Base-by-base conservation (phyloP, 495 filamentous ascomycete species). In the Aspergillus ostianus region DNA sequence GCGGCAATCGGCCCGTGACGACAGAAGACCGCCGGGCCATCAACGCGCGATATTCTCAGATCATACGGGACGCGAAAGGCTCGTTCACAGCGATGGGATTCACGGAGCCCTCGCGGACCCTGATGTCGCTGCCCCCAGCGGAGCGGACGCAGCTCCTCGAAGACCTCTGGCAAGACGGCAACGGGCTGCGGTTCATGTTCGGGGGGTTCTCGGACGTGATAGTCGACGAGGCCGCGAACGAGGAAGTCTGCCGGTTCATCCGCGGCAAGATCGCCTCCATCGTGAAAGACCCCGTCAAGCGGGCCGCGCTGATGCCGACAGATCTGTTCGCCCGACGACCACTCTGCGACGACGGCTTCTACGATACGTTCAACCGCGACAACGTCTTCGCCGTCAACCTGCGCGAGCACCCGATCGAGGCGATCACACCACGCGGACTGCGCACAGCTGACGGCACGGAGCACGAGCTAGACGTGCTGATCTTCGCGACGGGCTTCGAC, bases 401-500 rank as follows among this genome's bases (percentile, higher is more conserved):
- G 4, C 46, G 13, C 29, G 46, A 46, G 13, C 46, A 30, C 8
- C 77, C 79, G 0, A 78, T 87, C 30, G 61, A 59, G 2, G 73
- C 71, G 41, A 70, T 85, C 30, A 75, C 66, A 6, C 68, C 73
- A 32, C 72, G 50, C 2, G 82, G 82, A 0, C 77, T 86, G 55
- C 63, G 69, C 30, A 67, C 64, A 5, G 27, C 68, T 64, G 55
- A 73, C 56, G 77, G 76, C 4, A 54, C 45, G 3, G 67, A 70
- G 10, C 65, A 74, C n/a, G 77, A 84, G 21, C 70, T 84, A 17
- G 82, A 79, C 48, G 60, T 79, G 2, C 71, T 85, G 57, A 66
- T 73, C 10, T 65, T 82, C 20, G 83, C 82, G 0, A 85, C 82
- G 0, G 83, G 83, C 4, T 85, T 84, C 64, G 77, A 83, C 57